Evolutionary conservation across 2,329 filamentous ascomycete genomes (phyloP).

Genomic region (Ustulina deusta): DNA sequence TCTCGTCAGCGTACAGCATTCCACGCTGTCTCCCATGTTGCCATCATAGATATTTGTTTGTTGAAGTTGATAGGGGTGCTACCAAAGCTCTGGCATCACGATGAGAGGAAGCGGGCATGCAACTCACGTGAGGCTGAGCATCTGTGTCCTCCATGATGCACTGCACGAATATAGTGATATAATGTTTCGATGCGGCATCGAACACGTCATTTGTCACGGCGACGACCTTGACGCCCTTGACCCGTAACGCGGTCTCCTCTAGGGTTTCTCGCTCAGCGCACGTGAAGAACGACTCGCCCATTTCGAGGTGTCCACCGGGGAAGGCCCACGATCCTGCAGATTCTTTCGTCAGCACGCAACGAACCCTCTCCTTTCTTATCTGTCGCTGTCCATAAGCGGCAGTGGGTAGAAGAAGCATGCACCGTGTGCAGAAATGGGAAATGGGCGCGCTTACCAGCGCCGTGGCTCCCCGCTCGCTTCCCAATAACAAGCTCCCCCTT

Average conservation of each 20-base stretch:
- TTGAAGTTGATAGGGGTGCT: background rate
- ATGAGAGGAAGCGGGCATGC: background rate
- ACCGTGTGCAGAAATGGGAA: background rate
- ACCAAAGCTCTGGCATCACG: background rate
- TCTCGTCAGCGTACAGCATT: constrained; percentile 21
- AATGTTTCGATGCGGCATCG: constrained; percentile 71
- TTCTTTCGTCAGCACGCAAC: background rate
- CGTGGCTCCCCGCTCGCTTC: constrained; percentile 62
- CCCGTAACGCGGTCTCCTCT: constrained; percentile 76
- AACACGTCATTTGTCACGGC: constrained; percentile 77
- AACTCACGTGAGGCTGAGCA: constrained; percentile 66
- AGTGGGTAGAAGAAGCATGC: background rate
- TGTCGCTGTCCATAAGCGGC: background rate
- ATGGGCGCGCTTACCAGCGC: constrained; percentile 55
- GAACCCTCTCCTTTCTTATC: background rate
- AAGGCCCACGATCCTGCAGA: constrained; percentile 71
- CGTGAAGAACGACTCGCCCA: constrained; percentile 69
- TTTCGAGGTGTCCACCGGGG: constrained; percentile 81
- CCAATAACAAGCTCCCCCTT: constrained; percentile 62
- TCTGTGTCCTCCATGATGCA: constrained; percentile 61
- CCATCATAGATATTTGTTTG: too few species aligned
- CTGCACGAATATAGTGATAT: constrained; percentile 77
- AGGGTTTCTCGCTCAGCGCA: constrained; percentile 75
- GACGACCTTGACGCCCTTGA: constrained; percentile 65
- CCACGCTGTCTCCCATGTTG: background rate